Percentiles rank a stretch among this genome's conserved stretches.
These are phyloP conservation scores for Wallacemonas sp. DNA, from an alignment of 208 protist species.

Conservation along the genomic window DNA sequence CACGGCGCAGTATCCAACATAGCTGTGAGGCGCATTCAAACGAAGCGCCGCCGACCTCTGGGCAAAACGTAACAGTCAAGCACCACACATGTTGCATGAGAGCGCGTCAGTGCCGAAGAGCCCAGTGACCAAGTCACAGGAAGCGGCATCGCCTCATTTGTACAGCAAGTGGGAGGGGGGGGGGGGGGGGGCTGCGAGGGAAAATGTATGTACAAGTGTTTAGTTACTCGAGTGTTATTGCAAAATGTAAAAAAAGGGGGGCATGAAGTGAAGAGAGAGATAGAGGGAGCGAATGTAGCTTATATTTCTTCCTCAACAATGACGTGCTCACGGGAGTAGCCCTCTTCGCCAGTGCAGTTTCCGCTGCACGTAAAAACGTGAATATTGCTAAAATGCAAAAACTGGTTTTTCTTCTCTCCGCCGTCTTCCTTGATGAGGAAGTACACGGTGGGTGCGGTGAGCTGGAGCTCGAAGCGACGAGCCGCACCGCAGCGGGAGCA, in stretches of 20 bases:
- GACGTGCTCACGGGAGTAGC: conserved; percentile 68
- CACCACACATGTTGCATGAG: too few species aligned
- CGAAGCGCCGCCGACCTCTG: too few species aligned
- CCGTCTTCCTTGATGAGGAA: conserved; percentile 65
- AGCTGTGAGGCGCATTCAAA: too few species aligned
- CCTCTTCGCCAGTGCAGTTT: conserved; percentile 56
- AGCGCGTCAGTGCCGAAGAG: too few species aligned
- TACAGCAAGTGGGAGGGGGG: too few species aligned
- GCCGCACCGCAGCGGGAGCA: conserved; percentile 58
- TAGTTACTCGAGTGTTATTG: too few species aligned
- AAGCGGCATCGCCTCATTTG: too few species aligned
- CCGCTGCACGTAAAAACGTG: conserved; percentile 75
- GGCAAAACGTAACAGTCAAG: too few species aligned
- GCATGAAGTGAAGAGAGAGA: conserved; percentile 11
- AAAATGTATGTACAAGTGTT: too few species aligned
- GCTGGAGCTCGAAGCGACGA: conserved; percentile 79
- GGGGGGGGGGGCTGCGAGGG: too few species aligned
- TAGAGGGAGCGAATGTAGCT: conserved; percentile 20
- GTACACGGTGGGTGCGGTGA: conserved; percentile 80
- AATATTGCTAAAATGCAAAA: conserved; percentile 84
- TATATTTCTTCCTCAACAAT: conserved; percentile 84
- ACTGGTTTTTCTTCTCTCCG: conserved; percentile 51
- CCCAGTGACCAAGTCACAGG: too few species aligned
- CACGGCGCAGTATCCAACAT: too few species aligned
- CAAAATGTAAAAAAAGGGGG: background rate